Conservation (phyloP, 305 asterid species). For the Fraxinus greggii region DNA sequence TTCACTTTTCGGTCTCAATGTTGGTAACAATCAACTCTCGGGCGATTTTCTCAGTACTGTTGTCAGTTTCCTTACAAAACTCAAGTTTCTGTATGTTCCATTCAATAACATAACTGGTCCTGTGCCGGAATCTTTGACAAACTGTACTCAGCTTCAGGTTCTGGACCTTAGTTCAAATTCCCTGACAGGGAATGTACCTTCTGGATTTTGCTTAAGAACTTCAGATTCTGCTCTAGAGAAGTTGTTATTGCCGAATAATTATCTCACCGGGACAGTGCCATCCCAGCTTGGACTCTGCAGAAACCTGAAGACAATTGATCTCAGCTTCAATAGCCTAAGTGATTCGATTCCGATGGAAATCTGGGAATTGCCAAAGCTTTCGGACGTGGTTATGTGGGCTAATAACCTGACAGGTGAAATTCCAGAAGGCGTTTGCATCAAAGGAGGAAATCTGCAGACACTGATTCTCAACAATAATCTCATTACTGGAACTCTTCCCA, state of each 20-base stretch:
- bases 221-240: conserved; percentile 49
- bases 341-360: conserved; percentile 64
- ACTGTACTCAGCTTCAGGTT: conserved; percentile 56
- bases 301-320: conserved; percentile 55
- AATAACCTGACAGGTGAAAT: conserved; percentile 69
- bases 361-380: conserved; percentile 68
- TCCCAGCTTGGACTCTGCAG: conserved; percentile 57
- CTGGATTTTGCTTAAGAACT: conserved; percentile 47
- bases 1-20: conserved; percentile 50
- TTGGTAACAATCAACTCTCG: conserved; percentile 69
- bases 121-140: conserved; percentile 57
- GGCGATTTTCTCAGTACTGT: conserved; percentile 63
- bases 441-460: conserved; percentile 74
- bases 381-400: conserved; percentile 87
- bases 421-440: conserved; percentile 69
- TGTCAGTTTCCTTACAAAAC: conserved; percentile 59
- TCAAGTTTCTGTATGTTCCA: conserved; percentile 46
- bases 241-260: conserved; percentile 59
- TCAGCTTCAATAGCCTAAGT: conserved; percentile 65
- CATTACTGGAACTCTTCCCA: conserved; percentile 58
- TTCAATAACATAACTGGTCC: conserved; percentile 69
- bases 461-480: conserved; percentile 77
- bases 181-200: conserved; percentile 71
- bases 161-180: conserved; percentile 80
- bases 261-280: conserved; percentile 64